Evolutionary conservation across 768 basidiomycete species (phyloP), one percentile per base, ranked within the genome.

Genomic region (Cystobasidium onofrii): DNA sequence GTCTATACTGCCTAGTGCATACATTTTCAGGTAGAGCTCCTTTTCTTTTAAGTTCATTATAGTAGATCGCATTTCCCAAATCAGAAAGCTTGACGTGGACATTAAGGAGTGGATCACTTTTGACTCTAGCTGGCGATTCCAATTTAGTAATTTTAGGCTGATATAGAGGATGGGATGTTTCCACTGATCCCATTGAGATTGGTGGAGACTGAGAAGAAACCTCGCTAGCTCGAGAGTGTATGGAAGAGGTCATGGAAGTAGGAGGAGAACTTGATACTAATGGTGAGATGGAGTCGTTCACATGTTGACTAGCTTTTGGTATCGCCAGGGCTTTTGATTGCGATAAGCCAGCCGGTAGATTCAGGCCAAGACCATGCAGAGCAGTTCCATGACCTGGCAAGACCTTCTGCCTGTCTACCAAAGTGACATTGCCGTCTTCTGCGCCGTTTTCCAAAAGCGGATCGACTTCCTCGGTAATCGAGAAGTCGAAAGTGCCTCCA

Each of bases 21-120:
- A 71, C 69, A 44, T 55, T 55, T 31, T 71, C 69, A 55, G 69
- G 69, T 10, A 71, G 55, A 4, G 29, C 13, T 31, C 36, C 36
- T 29, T 20, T 20, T 13, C 20, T 25, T 20, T 44, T 31, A n/a
- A 71, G 52, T 44, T 71, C 69, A 34, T 55, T 29, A 55, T 57
- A 71, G 69, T 54, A 71, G 34, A 71, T 60, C 15, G 69, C 69
- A 60, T 71, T 71, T 34, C 69, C 69, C 3, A 71, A 36, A 27
- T 71, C 69, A 31, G 69, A 46, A 36, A 71, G 69, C 25, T 71
- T 71, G 29, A 71, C 55, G 36, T 34, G 33, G 2, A 61, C 34
- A 39, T 39, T 64, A 15, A 46, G 39, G 6, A 60, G 27, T 7
- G 12, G 57, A 60, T 60, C 57, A 20, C 57, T 60, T 27, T 60